A percentile compares a stretch with the other conserved stretches of the same genome.
Conservation (phyloP, 163 green algal genomes). For the Chlorella variabilis region DNA sequence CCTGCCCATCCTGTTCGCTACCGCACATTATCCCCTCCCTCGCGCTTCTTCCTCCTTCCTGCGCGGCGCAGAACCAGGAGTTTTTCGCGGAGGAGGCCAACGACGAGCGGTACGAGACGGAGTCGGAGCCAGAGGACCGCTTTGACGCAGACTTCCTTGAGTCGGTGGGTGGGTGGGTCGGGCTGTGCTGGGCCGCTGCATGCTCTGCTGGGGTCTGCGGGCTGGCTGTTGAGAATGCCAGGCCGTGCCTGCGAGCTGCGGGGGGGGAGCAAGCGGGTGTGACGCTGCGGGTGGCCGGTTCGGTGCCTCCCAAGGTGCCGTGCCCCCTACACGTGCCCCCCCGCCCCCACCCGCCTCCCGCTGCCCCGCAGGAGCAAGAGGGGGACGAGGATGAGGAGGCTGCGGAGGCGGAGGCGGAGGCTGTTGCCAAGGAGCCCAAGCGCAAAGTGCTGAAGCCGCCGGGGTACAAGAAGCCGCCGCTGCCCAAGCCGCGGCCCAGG, state of each 20-base stretch:
- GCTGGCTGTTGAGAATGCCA: no score
- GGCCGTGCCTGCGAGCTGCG: no score
- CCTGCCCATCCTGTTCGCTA: no score
- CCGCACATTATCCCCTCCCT: no score
- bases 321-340: no score
- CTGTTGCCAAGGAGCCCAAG: constrained; percentile 42
- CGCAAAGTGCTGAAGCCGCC: constrained; percentile 76
- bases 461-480: constrained; percentile 50
- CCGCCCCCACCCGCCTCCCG: no score
- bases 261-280: no score
- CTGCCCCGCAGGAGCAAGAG: constrained; percentile 35
- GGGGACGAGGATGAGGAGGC: constrained; percentile 64
- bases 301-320: no score
- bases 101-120: constrained; percentile 80
- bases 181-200: no score
- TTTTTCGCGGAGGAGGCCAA: constrained; percentile 83
- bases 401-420: constrained; percentile 60
- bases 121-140: constrained; percentile 74
- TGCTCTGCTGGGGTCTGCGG: no score
- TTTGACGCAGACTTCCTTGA: constrained; percentile 86
- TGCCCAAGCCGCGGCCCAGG: constrained; percentile 22
- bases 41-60: no score
- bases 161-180: constrained; percentile 48
- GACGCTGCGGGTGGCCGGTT: no score
- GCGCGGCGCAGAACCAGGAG: constrained; percentile 81